Evolutionary conservation across 2,329 filamentous ascomycete species (phyloP).

Genomic region (Delphinella strobiligena): DNA sequence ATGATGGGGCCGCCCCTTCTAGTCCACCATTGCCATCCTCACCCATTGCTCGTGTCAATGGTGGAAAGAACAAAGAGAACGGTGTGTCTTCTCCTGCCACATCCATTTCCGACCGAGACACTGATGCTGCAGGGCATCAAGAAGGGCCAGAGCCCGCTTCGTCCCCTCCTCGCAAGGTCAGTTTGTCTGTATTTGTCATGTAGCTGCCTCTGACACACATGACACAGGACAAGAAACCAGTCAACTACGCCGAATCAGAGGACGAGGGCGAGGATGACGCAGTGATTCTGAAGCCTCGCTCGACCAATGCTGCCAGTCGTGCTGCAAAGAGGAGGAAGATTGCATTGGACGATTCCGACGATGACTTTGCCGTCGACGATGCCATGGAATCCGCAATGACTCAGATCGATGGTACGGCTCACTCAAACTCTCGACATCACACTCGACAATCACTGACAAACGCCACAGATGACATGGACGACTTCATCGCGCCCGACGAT

Average conservation of each 20-base stretch:
- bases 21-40: constrained; percentile 45
- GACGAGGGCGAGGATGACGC: constrained; percentile 64
- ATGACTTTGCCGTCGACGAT: constrained; percentile 52
- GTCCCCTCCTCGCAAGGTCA: constrained; percentile 71
- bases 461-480: constrained; percentile 55
- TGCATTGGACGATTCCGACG: constrained; percentile 53
- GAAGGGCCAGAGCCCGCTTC: constrained; percentile 39
- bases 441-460: not conserved
- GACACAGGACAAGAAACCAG: constrained; percentile 39
- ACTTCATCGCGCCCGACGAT: constrained; percentile 81
- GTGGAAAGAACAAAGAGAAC: constrained; percentile 41
- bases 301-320: constrained; percentile 31
- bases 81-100: constrained; percentile 32
- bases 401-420: constrained; percentile 45
- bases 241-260: constrained; percentile 79
- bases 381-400: constrained; percentile 43
- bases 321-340: constrained; percentile 48
- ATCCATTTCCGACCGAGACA: constrained; percentile 26
- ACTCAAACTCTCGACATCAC: not conserved
- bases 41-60: constrained; percentile 39
- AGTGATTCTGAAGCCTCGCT: constrained; percentile 46
- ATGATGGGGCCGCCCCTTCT: constrained; percentile 62
- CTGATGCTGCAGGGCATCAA: constrained; percentile 23
- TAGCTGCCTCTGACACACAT: constrained; percentile 20
- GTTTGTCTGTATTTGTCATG: not conserved